These are phyloP conservation scores for Plasmodium knowlesi DNA, from an alignment of 169 alveolate species.

Conservation along the genomic window DNA sequence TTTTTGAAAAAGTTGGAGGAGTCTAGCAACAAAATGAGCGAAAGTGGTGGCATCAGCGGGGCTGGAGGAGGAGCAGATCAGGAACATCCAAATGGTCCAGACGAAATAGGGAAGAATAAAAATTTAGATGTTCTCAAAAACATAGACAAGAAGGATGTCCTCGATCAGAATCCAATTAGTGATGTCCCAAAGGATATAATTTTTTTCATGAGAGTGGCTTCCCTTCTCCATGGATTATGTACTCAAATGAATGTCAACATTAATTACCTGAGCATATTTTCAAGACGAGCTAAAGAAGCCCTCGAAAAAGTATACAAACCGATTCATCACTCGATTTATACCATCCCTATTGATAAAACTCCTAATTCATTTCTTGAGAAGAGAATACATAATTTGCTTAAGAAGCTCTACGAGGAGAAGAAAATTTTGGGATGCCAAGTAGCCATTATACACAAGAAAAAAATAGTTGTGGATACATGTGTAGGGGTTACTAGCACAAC, in stretches of 20 bases:
- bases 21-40: slow-evolving; percentile 27
- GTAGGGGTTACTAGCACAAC: slow-evolving; percentile 79
- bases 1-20: slow-evolving; percentile 78
- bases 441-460: slow-evolving; percentile 77
- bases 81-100: not conserved
- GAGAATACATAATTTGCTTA: slow-evolving; percentile 54
- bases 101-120: not conserved
- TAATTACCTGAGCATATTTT: slow-evolving; percentile 84
- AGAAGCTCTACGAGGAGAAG: slow-evolving; percentile 54
- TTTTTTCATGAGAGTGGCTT: slow-evolving; percentile 86
- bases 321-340: slow-evolving; percentile 29
- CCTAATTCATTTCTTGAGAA: slow-evolving; percentile 61
- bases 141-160: slow-evolving; percentile 54
- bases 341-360: slow-evolving; percentile 50
- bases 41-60: not conserved
- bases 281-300: slow-evolving; percentile 83
- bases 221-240: slow-evolving; percentile 88
- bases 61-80: not conserved
- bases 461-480: slow-evolving; percentile 78
- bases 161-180: slow-evolving; percentile 81
- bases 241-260: slow-evolving; percentile 83
- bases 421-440: slow-evolving; percentile 80
- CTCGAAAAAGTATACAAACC: slow-evolving; percentile 61
- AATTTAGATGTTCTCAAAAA: slow-evolving; percentile 42
- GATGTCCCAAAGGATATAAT: slow-evolving; percentile 89